Evolutionary conservation across 139 green algal genomes (phyloP).

Genomic region (Nannochloris sp.): DNA sequence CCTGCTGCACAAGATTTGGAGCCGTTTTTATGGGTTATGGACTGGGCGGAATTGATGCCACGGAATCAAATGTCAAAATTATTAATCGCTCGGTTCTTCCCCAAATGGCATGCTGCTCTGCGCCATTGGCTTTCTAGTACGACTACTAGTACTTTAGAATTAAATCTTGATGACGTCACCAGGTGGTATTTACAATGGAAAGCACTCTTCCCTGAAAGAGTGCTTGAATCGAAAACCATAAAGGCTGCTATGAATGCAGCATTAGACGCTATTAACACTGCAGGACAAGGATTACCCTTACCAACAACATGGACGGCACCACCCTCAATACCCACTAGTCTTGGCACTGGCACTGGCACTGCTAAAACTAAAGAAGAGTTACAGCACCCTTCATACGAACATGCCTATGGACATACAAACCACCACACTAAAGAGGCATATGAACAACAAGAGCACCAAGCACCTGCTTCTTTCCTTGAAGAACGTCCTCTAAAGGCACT

Average conservation of each 20-base stretch:
- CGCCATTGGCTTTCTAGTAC: conserved; percentile 71
- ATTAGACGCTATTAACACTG: conserved; percentile 85
- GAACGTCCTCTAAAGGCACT: conserved; percentile 67
- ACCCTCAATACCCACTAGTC: background rate
- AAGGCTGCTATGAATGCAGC: conserved; percentile 62
- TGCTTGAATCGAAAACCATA: conserved; percentile 73
- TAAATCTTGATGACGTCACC: conserved; percentile 85
- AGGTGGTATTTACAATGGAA: conserved; percentile 89
- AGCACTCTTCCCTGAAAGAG: conserved; percentile 34
- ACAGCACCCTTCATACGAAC: background rate
- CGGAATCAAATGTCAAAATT: conserved; percentile 40
- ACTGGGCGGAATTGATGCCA: conserved; percentile 67
- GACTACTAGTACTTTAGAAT: no score
- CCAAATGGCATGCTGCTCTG: conserved; percentile 68
- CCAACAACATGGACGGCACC: conserved; percentile 2
- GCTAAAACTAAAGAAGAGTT: background rate
- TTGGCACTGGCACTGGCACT: background rate
- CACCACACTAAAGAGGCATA: no score
- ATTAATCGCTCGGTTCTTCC: conserved; percentile 72
- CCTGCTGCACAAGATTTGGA: conserved; percentile 70
- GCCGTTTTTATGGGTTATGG: conserved; percentile 72
- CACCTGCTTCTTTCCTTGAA: background rate
- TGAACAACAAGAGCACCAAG: no score
- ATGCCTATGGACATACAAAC: background rate
- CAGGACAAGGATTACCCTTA: conserved; percentile 38